Conservation (phyloP, 139 green algal species). For the Nannochloris sp. region DNA sequence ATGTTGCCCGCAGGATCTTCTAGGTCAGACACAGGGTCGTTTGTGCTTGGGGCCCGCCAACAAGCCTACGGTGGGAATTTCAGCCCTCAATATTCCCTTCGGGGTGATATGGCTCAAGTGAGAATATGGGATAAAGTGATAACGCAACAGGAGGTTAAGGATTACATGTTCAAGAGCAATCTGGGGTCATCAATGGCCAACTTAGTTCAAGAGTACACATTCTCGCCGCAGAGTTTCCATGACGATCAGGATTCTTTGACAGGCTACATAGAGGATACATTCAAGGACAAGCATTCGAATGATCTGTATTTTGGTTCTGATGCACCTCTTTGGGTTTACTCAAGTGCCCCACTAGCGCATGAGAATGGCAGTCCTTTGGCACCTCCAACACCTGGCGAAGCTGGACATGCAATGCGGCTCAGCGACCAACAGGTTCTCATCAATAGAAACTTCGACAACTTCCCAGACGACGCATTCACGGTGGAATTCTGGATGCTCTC, state of each 20-base stretch:
- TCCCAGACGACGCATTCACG: slow-evolving; percentile 61
- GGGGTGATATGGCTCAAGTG: slow-evolving; percentile 58
- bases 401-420: slow-evolving; percentile 62
- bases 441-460: slow-evolving; percentile 56
- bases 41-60: slow-evolving; percentile 75
- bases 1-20: background rate
- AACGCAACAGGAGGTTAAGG: slow-evolving; percentile 10
- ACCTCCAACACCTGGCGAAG: slow-evolving; percentile 36
- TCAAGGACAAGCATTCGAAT: slow-evolving; percentile 29
- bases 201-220: slow-evolving; percentile 52
- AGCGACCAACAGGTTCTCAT: slow-evolving; percentile 73
- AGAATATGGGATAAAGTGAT: slow-evolving; percentile 63
- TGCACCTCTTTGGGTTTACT: slow-evolving; percentile 54
- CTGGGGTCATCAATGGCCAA: slow-evolving; percentile 10
- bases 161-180: background rate
- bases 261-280: background rate
- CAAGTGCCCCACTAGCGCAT: slow-evolving; percentile 48
- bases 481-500: slow-evolving; percentile 86
- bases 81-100: slow-evolving; percentile 43
- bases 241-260: background rate
- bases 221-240: slow-evolving; percentile 25
- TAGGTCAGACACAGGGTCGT: slow-evolving; percentile 19
- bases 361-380: slow-evolving; percentile 39
- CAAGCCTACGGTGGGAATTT: slow-evolving; percentile 80
- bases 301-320: slow-evolving; percentile 48